These are phyloP conservation scores for Glomus cerebriforme DNA, from an alignment of 192 early-diverging fungal genomes.

Conservation along the genomic window DNA sequence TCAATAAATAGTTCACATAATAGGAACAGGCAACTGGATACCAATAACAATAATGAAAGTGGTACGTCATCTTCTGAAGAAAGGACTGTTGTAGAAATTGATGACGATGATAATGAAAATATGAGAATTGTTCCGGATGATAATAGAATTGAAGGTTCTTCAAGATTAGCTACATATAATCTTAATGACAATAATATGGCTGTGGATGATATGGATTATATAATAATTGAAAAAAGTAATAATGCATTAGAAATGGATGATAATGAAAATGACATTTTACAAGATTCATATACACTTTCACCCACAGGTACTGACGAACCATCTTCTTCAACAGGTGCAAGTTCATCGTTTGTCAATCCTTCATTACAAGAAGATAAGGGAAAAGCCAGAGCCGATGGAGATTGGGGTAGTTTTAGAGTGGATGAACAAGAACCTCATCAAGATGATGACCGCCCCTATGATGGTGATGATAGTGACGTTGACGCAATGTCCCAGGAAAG, in stretches of 20 bases:
- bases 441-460: conserved; percentile 40
- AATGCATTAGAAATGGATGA: background rate
- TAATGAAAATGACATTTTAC: background rate
- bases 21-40: conserved; percentile 12
- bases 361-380: conserved; percentile 21
- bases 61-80: conserved; percentile 27
- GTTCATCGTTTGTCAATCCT: background rate
- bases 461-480: conserved; percentile 45
- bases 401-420: conserved; percentile 10
- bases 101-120: conserved; percentile 12
- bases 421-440: conserved; percentile 15
- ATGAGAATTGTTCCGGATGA: conserved; percentile 7
- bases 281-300: background rate
- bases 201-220: conserved; percentile 5
- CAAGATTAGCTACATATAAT: background rate
- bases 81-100: conserved; percentile 22
- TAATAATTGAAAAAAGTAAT: background rate
- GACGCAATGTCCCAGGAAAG: conserved; percentile 43
- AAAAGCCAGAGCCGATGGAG: conserved; percentile 13
- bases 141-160: background rate
- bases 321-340: conserved; percentile 1
- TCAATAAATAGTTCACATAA: conserved; percentile 17
- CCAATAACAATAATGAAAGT: conserved; percentile 13
- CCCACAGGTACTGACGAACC: conserved; percentile 8
- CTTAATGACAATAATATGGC: conserved; percentile 14